phyloP scores from a whole-genome alignment of 2,329 filamentous ascomycete species.

The Fusarium citri region DNA sequence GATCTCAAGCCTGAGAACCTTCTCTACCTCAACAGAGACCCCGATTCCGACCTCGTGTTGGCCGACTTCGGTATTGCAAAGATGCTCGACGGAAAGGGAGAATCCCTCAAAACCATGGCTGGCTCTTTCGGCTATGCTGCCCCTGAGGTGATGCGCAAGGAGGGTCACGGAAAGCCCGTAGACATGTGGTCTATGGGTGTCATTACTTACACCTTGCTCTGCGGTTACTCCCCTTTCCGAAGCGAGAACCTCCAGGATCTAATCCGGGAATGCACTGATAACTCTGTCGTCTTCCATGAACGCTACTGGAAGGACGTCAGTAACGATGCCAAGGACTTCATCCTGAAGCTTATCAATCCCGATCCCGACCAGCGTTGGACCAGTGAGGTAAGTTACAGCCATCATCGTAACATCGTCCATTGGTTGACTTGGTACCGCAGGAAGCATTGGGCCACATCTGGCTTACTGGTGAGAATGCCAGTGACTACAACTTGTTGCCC shows the following conservation, averaged over 20 bases:
- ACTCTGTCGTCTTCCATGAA: conserved; percentile 92
- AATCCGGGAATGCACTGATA: conserved; percentile 91
- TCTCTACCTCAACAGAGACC: conserved; percentile 84
- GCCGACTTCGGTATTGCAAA: conserved; percentile 99
- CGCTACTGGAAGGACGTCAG: conserved; percentile 99
- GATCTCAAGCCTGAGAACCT: conserved; percentile 99
- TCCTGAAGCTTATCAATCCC: conserved; percentile 81
- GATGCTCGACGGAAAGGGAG: conserved; percentile 90
- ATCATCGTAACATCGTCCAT: conserved; percentile 8
- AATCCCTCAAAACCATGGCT: conserved; percentile 97
- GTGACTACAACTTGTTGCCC: conserved; percentile 95
- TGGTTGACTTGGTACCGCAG: conserved; percentile 54
- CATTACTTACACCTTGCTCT: conserved; percentile 97
- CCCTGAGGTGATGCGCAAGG: conserved; percentile 97
- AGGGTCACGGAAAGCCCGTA: conserved; percentile 96
- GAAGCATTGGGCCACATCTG: conserved; percentile 85
- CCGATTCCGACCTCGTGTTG: conserved; percentile 86
- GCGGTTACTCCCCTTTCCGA: conserved; percentile 97
- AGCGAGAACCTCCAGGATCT: conserved; percentile 93
- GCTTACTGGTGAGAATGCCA: conserved; percentile 91
- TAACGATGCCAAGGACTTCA: conserved; percentile 94
- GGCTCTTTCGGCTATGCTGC: conserved; percentile 98
- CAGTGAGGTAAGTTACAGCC: conserved; percentile 70
- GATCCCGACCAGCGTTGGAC: conserved; percentile 80
- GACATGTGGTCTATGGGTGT: conserved; percentile 99